Percentiles rank a stretch among this genome's conserved stretches.
Conservation (phyloP, 2,329 filamentous ascomycete species). For the Diaporthe aspalathi region DNA sequence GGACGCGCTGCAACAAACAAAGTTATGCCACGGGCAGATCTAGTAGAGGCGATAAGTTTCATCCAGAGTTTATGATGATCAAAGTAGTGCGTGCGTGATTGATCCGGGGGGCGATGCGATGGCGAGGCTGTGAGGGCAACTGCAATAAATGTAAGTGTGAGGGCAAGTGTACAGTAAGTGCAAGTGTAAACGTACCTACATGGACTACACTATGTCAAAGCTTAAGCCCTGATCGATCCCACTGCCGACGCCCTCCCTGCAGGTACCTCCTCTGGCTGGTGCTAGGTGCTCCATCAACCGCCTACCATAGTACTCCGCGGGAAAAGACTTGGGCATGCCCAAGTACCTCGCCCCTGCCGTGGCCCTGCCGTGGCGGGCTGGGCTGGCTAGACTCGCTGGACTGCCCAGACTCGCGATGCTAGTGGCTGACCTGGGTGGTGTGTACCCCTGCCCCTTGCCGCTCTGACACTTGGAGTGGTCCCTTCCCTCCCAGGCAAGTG, state of each 20-base stretch:
- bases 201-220: background rate
- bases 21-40: background rate
- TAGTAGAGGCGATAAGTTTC: conserved; percentile 22
- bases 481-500: conserved; percentile 1
- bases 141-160: no score
- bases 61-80: conserved; percentile 5
- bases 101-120: no score
- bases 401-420: no score
- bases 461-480: conserved; percentile 19
- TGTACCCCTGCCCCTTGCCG: conserved; percentile 23
- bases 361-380: conserved; percentile 20
- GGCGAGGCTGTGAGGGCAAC: background rate
- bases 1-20: conserved; percentile 16
- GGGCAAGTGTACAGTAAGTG: no score
- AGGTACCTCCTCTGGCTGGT: no score
- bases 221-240: conserved; percentile 15
- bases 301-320: no score
- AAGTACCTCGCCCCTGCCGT: background rate
- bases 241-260: conserved; percentile 15
- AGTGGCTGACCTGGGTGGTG: no score
- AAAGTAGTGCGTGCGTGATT: background rate
- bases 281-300: no score
- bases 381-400: background rate
- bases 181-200: no score
- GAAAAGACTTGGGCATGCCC: no score